Conservation (phyloP, 148 eudicot species). For the Vaccinium vitisidaea region DNA sequence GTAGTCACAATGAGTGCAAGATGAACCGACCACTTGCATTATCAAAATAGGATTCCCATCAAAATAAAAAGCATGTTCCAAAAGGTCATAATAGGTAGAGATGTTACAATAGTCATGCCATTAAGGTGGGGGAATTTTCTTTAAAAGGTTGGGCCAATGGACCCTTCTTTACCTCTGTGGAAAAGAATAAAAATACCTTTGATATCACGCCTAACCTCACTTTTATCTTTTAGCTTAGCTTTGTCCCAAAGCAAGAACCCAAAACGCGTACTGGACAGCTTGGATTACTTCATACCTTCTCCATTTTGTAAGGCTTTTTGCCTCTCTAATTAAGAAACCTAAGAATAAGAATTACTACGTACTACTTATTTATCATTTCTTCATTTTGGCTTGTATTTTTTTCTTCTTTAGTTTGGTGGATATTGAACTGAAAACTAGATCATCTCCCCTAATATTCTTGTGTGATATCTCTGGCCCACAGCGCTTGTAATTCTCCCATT, state of each 20-base stretch:
- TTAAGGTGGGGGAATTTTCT: neutral
- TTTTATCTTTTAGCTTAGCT: neutral
- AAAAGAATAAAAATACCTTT: neutral
- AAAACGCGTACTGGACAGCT: neutral
- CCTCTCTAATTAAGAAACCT: neutral
- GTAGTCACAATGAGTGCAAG: too few species aligned
- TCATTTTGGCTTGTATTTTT: neutral
- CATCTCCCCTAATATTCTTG: neutral
- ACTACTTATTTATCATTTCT: neutral
- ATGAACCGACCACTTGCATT: too few species aligned
- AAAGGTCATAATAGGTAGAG: neutral
- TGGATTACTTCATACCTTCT: neutral
- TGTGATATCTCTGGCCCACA: too few species aligned
- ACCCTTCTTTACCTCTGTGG: neutral
- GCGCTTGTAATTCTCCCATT: neutral
- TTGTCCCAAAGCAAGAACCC: constrained; percentile 10
- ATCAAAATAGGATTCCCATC: too few species aligned
- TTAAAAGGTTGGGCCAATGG: neutral
- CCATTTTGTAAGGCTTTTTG: neutral
- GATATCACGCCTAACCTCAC: neutral
- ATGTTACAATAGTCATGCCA: neutral
- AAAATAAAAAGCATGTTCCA: neutral
- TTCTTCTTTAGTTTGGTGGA: neutral
- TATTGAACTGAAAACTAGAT: neutral
- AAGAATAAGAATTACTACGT: neutral